Percentiles rank a stretch among this genome's conserved stretches.
phyloP scores from a whole-genome alignment of 2,329 filamentous ascomycete species.

The Pseudohalonectria lignicola region DNA sequence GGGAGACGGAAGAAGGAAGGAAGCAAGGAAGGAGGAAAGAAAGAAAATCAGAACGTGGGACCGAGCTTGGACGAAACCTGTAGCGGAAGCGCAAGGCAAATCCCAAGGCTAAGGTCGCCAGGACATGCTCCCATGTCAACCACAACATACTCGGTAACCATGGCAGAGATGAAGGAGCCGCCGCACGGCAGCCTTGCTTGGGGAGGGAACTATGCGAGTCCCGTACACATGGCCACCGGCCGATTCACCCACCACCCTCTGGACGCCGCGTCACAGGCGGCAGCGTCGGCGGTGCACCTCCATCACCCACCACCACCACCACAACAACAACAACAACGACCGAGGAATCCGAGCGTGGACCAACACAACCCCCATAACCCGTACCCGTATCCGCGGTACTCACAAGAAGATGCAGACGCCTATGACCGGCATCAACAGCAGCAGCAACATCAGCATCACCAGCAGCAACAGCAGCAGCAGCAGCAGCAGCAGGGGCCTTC shows the following conservation, averaged over 20 bases:
- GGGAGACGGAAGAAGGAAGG: background rate
- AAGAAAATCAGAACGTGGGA: too few species aligned
- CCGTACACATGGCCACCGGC: slow-evolving; percentile 38
- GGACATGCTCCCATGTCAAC: slow-evolving; percentile 50
- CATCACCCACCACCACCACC: slow-evolving; percentile 15
- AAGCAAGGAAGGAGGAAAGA: background rate
- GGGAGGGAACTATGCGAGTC: slow-evolving; percentile 41
- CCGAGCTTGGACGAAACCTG: too few species aligned
- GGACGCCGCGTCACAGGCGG: slow-evolving; percentile 19
- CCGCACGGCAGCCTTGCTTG: slow-evolving; percentile 46
- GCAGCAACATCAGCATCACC: background rate
- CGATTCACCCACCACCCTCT: slow-evolving; percentile 36
- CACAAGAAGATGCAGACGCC: slow-evolving; percentile 40
- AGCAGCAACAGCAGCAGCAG: background rate
- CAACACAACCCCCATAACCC: slow-evolving; percentile 20
- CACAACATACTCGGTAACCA: slow-evolving; percentile 49
- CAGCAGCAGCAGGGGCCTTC: background rate
- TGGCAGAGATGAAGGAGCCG: slow-evolving; percentile 54
- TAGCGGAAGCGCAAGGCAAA: too few species aligned
- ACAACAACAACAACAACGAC: slow-evolving; percentile 34
- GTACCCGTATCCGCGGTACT: slow-evolving; percentile 42
- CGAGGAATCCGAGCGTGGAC: slow-evolving; percentile 37
- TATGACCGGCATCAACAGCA: slow-evolving; percentile 37
- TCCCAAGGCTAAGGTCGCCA: too few species aligned
- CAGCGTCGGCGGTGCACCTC: background rate